Evolutionary conservation across 2,329 filamentous ascomycete genomes (phyloP).

Genomic region (Aulographum hederae): DNA sequence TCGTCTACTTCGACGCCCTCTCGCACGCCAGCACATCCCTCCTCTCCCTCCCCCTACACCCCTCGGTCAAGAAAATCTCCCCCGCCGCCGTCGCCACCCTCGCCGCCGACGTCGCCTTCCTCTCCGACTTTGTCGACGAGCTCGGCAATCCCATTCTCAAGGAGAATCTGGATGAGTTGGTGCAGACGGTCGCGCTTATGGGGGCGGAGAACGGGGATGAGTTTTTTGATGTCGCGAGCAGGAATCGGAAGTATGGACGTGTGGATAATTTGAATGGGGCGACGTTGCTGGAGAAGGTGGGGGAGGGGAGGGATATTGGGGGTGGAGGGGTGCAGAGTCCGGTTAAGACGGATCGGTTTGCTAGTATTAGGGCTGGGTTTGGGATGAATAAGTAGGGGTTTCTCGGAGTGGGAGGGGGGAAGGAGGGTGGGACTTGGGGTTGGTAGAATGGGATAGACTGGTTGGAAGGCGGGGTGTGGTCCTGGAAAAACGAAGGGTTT

Average conservation of each 20-base stretch:
- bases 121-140: conserved; percentile 70
- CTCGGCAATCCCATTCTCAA: conserved; percentile 77
- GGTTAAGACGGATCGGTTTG: neutral
- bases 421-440: no score
- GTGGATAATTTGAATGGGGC: conserved; percentile 87
- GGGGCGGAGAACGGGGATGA: conserved; percentile 80
- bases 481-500: no score
- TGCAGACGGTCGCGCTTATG: conserved; percentile 82
- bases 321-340: neutral
- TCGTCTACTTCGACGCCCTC: conserved; percentile 94
- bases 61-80: conserved; percentile 71
- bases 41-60: conserved; percentile 57
- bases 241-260: conserved; percentile 85
- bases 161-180: conserved; percentile 79
- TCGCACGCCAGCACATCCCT: conserved; percentile 81
- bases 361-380: neutral
- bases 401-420: no score
- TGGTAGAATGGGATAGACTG: no score
- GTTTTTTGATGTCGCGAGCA: conserved; percentile 79
- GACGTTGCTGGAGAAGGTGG: conserved; percentile 66
- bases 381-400: neutral
- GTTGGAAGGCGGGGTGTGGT: no score
- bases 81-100: conserved; percentile 68
- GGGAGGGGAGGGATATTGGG: neutral
- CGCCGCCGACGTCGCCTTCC: conserved; percentile 64